Evolutionary conservation across 1,284 basidiomycete species (phyloP).

Genomic region (Cutaneotrichosporon dermatis): DNA sequence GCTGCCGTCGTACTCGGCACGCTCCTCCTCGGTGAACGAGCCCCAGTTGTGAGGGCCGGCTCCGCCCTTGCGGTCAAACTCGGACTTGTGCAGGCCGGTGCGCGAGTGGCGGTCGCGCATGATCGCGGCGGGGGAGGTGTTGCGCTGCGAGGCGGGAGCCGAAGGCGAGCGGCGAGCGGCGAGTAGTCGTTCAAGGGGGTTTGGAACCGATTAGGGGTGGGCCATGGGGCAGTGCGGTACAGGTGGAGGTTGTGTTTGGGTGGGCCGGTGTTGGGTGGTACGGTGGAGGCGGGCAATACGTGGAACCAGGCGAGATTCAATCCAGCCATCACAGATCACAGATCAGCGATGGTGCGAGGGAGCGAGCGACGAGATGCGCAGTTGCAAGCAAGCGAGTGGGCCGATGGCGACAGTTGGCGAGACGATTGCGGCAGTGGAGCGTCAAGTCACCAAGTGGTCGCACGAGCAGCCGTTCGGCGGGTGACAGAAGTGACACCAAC

Average conservation of each 20-base stretch:
- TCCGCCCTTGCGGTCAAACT: slow-evolving; percentile 64
- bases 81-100: slow-evolving; percentile 65
- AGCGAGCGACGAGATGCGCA: too few relatives aligned
- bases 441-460: neutral
- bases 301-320: neutral
- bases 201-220: too few relatives aligned
- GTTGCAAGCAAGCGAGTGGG: neutral
- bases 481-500: too few relatives aligned
- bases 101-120: slow-evolving; percentile 67
- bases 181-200: too few relatives aligned
- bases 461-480: neutral
- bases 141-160: slow-evolving; percentile 43
- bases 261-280: neutral
- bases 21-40: slow-evolving; percentile 59
- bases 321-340: too few relatives aligned
- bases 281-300: neutral
- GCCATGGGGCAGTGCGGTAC: neutral
- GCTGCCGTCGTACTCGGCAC: slow-evolving; percentile 49
- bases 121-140: slow-evolving; percentile 65
- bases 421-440: neutral
- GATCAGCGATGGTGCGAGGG: too few relatives aligned
- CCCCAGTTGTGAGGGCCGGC: slow-evolving; percentile 82
- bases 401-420: neutral
- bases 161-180: neutral
- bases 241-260: neutral